Percentiles rank a stretch among this genome's conserved stretches.
Evolutionary conservation across 2,329 filamentous ascomycete species (phyloP).

Genomic region (Ceratocystiopsis minuta): DNA sequence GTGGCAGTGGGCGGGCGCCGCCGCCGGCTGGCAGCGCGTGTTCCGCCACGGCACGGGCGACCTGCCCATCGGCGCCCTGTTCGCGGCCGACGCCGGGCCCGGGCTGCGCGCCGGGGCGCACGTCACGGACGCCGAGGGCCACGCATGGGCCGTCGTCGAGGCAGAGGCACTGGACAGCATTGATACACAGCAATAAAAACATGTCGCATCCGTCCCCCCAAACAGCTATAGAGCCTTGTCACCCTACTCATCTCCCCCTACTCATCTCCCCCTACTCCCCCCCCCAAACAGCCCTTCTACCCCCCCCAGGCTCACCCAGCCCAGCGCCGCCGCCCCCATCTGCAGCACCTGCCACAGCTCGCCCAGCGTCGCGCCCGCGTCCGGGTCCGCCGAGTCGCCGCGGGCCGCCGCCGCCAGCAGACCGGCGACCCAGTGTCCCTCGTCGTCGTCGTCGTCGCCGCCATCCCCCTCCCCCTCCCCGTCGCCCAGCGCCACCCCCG

Average conservation of each 20-base stretch:
- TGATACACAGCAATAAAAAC: neutral
- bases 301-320: conserved; percentile 12
- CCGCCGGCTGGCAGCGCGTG: neutral
- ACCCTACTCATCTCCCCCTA: neutral
- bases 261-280: conserved; percentile 1
- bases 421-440: conserved; percentile 12
- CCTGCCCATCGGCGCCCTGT: conserved; percentile 1
- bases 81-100: neutral
- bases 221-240: no score
- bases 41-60: conserved; percentile 2
- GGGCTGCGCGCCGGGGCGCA: no score
- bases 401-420: conserved; percentile 7
- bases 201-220: no score
- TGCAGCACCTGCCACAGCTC: conserved; percentile 14
- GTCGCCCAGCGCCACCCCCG: conserved; percentile 11
- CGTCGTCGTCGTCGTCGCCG: neutral
- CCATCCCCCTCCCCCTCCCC: neutral
- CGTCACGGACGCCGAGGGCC: no score
- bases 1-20: conserved; percentile 25
- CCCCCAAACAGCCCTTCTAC: conserved; percentile 13
- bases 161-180: neutral
- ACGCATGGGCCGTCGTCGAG: conserved; percentile 2
- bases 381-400: neutral
- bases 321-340: conserved; percentile 10
- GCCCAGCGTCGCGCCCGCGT: conserved; percentile 8